Percentiles rank a stretch among this genome's conserved stretches.
These are phyloP conservation scores for Nyctanthes arbortristis DNA, from an alignment of 257 asterid species.

Conservation along the genomic window DNA sequence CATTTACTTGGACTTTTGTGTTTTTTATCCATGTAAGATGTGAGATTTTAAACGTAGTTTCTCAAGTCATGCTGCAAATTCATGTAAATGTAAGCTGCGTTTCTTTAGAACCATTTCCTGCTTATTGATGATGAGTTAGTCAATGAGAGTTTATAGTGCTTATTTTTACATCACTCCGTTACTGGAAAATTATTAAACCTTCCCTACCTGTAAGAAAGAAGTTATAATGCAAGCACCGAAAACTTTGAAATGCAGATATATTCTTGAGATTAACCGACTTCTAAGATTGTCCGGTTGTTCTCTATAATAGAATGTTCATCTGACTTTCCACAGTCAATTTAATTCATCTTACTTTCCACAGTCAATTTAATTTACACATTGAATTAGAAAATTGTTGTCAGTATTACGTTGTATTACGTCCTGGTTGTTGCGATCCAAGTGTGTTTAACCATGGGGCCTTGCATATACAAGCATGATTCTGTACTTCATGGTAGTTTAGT, in stretches of 20 bases:
- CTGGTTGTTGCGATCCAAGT: too few species aligned
- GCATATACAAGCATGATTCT: not conserved
- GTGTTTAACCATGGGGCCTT: not conserved
- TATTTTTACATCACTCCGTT: not conserved
- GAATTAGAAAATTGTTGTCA: not conserved
- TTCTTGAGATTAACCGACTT: not conserved
- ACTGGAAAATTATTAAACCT: not conserved
- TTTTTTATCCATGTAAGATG: not conserved
- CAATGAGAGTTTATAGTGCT: not conserved
- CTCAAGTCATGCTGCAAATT: not conserved
- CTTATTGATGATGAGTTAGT: not conserved
- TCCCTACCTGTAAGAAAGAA: not conserved
- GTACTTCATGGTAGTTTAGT: constrained; percentile 4
- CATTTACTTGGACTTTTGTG: not conserved
- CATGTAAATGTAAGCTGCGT: not conserved
- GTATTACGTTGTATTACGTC: too few species aligned
- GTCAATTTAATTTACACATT: not conserved
- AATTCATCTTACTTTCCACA: not conserved
- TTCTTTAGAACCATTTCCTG: not conserved
- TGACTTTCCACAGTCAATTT: not conserved
- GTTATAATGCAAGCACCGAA: not conserved
- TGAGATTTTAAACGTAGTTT: not conserved
- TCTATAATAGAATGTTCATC: too few species aligned
- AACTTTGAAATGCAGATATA: not conserved
- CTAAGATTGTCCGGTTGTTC: not conserved